phyloP scores from a whole-genome alignment of 139 green algal species.

The Zygnema cylindricum region DNA sequence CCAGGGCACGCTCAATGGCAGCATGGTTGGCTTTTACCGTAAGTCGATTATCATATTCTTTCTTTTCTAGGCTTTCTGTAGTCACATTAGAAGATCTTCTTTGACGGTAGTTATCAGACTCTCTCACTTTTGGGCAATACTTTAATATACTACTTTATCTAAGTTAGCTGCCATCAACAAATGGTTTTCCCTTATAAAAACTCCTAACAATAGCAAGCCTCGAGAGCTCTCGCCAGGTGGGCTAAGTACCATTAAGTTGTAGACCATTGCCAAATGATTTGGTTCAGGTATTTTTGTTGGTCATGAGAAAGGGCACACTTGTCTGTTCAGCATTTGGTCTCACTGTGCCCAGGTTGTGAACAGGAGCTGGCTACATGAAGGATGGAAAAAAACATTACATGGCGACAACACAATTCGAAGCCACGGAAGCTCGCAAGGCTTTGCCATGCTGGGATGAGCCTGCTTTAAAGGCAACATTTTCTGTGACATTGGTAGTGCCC shows the following conservation, averaged over 20 bases:
- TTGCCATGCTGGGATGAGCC: constrained; percentile 96
- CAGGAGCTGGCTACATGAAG: neutral
- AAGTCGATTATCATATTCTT: neutral
- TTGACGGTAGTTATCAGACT: neutral
- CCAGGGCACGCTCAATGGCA: constrained; percentile 46
- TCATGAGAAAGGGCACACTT: no score
- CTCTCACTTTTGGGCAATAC: neutral
- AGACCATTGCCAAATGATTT: no score
- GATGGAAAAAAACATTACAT: constrained; percentile 42
- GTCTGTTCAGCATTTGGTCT: neutral
- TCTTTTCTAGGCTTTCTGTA: no score
- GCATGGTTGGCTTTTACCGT: constrained; percentile 58
- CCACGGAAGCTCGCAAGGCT: constrained; percentile 63
- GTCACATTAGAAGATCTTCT: neutral
- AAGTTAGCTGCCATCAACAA: neutral
- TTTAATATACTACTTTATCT: neutral
- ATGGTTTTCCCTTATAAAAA: neutral
- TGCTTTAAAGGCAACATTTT: constrained; percentile 75
- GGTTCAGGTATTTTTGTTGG: no score
- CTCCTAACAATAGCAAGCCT: neutral
- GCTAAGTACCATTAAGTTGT: no score
- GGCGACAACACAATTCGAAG: constrained; percentile 62
- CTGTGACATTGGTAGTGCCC: constrained; percentile 61
- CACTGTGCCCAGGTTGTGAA: neutral
- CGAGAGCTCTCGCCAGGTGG: no score